Conservation (phyloP, 805 yeast genomes). For the Cyberlindnera euphorbiiphila region DNA sequence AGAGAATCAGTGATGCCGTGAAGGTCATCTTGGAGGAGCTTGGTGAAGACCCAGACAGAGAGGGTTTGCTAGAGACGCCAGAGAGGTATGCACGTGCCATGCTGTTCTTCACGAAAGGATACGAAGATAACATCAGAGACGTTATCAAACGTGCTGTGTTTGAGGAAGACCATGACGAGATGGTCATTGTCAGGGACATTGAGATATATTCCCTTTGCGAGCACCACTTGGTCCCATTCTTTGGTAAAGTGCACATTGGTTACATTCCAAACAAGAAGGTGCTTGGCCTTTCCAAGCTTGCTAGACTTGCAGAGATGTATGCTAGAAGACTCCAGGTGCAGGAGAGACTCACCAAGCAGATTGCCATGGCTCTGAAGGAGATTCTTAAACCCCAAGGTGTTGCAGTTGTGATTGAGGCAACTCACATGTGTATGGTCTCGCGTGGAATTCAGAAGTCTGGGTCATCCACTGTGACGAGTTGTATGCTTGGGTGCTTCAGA, state of each 20-base stretch:
- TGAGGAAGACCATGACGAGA: conserved; percentile 97
- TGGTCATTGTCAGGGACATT: conserved; percentile 96
- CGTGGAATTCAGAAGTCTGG: conserved; percentile 97
- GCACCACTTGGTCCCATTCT: conserved; percentile 96
- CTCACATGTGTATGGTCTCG: conserved; percentile 99
- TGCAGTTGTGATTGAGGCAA: conserved; percentile 96
- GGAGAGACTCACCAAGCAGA: conserved; percentile 93
- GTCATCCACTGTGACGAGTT: conserved; percentile 87
- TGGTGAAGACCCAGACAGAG: conserved; percentile 88
- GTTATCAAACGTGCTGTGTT: conserved; percentile 90
- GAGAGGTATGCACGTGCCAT: conserved; percentile 95
- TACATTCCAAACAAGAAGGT: conserved; percentile 94
- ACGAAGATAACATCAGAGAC: conserved; percentile 88
- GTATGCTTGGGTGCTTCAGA: conserved; percentile 96
- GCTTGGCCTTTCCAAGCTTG: conserved; percentile 87
- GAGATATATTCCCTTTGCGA: conserved; percentile 92
- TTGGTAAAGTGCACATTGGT: conserved; percentile 97
- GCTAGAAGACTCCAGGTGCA: conserved; percentile 96
- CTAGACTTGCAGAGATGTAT: conserved; percentile 96
- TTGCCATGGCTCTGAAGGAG: conserved; percentile 92
- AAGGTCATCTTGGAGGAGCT: conserved; percentile 61
- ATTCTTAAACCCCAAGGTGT: conserved; percentile 93
- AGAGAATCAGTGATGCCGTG: conserved; percentile 82
- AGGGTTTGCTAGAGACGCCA: conserved; percentile 91
- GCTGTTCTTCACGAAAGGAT: conserved; percentile 94